These are phyloP conservation scores for Acanthamoeba lenticulata DNA, from an alignment of 208 protist genomes.

Conservation along the genomic window DNA sequence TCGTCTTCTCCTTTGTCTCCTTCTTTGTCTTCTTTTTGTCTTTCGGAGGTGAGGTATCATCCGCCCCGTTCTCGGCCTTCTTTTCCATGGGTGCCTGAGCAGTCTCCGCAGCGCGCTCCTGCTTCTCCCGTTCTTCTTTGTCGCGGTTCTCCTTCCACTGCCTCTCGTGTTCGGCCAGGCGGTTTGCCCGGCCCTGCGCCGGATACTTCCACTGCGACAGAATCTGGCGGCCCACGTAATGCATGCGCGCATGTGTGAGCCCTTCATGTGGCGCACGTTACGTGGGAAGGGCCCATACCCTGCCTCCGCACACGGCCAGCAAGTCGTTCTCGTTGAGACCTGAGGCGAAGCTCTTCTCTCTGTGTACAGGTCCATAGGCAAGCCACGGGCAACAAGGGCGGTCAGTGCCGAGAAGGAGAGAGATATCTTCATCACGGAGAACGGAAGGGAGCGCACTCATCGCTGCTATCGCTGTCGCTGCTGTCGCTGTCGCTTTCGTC, in stretches of 20 bases:
- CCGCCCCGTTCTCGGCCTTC: not conserved
- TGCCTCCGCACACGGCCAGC: not conserved
- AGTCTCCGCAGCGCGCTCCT: not conserved
- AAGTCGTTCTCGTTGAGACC: not conserved
- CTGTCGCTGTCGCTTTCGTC: not conserved
- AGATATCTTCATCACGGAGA: no score
- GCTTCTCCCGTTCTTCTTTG: not conserved
- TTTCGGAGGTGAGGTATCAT: no score
- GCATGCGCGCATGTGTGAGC: not conserved
- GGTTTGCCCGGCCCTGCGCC: not conserved
- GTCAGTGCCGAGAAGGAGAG: no score
- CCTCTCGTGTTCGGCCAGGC: conserved; percentile 1
- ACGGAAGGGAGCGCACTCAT: not conserved
- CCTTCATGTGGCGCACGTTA: not conserved
- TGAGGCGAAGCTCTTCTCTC: not conserved
- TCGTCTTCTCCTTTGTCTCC: not conserved
- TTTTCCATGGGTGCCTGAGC: not conserved
- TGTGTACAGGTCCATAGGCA: no score
- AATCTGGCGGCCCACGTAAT: not conserved
- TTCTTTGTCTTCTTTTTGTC: not conserved
- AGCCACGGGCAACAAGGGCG: not conserved
- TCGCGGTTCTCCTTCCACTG: conserved; percentile 43
- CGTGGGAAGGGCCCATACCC: not conserved
- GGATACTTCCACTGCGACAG: conserved; percentile 41
- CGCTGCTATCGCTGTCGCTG: not conserved